Evolutionary conservation across 352 stramenopile genomes (phyloP).

Genomic region (Plasmopara muralis): DNA sequence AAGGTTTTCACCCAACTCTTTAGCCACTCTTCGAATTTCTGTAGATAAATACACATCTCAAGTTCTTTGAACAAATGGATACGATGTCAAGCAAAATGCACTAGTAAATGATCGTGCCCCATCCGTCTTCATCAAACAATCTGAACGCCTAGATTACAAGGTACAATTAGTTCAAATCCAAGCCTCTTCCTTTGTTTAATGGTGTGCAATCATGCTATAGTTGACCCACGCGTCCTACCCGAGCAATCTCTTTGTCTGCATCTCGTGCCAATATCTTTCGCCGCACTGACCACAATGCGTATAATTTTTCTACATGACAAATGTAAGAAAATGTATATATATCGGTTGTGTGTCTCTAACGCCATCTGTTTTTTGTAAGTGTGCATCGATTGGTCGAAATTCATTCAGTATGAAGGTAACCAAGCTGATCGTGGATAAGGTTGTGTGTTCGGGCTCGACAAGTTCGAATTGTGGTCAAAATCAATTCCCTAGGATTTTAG

Average conservation of each 20-base stretch:
- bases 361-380: no score
- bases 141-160: constrained; percentile 72
- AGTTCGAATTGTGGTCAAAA: no score
- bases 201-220: constrained; percentile 14
- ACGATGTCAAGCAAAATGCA: constrained; percentile 17
- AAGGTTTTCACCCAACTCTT: constrained; percentile 90
- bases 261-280: constrained; percentile 79
- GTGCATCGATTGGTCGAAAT: no score
- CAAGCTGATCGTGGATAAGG: no score
- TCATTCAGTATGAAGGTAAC: no score
- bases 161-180: constrained; percentile 15
- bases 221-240: constrained; percentile 32
- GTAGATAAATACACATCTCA: background rate
- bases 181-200: constrained; percentile 18
- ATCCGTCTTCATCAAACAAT: constrained; percentile 91
- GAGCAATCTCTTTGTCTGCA: constrained; percentile 89
- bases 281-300: no score
- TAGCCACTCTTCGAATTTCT: constrained; percentile 90
- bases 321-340: no score
- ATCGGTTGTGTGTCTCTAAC: no score
- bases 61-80: background rate
- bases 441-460: no score
- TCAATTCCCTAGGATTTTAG: no score
- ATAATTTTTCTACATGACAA: no score
- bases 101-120: constrained; percentile 80